phyloP scores from a whole-genome alignment of 2,329 filamentous ascomycete genomes.

The Colletotrichum aenigma region DNA sequence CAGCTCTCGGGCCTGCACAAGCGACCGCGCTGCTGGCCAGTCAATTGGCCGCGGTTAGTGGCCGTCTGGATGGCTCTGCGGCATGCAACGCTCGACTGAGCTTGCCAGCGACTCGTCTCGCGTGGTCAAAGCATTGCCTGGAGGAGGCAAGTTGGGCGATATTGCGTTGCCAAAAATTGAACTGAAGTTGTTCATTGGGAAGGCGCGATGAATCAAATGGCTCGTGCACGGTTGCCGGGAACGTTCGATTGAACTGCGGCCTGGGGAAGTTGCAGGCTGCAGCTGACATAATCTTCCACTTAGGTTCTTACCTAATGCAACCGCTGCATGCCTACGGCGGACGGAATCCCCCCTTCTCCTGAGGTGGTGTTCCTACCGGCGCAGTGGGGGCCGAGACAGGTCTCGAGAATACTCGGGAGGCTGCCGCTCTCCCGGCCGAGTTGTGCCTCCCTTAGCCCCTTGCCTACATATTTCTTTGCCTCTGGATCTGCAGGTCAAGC shows the following conservation, averaged over 20 bases:
- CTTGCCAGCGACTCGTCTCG: not conserved
- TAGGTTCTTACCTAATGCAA: not conserved
- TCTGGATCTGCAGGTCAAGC: not conserved
- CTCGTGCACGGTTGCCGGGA: not conserved
- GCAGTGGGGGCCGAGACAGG: conserved; percentile 1
- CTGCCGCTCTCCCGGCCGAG: not conserved
- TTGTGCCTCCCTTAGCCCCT: not conserved
- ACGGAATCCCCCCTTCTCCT: not conserved
- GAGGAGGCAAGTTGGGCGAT: not conserved
- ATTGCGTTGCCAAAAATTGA: not conserved
- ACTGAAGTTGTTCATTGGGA: not conserved
- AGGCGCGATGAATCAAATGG: not conserved
- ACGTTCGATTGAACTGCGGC: not conserved
- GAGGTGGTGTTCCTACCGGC: not conserved
- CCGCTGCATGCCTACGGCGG: not conserved
- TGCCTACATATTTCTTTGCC: not conserved
- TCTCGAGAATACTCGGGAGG: not conserved
- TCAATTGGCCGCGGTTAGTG: conserved; percentile 14
- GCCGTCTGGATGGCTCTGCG: not conserved
- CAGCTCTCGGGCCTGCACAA: conserved; percentile 17
- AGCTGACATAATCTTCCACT: not conserved
- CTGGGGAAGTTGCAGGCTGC: not conserved
- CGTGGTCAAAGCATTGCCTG: not conserved
- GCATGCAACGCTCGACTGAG: not conserved
- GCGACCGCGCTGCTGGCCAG: conserved; percentile 11